Base-by-base conservation (phyloP, 2,329 filamentous ascomycete species). In the Pezicula rhizophila region DNA sequence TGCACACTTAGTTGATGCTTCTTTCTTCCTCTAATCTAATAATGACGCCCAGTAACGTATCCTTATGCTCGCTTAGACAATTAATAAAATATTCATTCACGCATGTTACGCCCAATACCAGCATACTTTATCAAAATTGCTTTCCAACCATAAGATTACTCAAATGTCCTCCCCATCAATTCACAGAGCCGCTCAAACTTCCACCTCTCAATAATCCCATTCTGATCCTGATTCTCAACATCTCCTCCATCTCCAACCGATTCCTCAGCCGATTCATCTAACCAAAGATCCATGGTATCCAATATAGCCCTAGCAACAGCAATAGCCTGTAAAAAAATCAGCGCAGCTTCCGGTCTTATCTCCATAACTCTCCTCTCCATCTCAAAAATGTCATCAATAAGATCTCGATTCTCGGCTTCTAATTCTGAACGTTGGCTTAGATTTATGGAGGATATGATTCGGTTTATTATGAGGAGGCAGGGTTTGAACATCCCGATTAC, bases 351-450 rank as follows among this genome's bases (percentile, higher is more conserved):
- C 14, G 20, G 26, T 25, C 51, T 47, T 12, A 44, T 28, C 52
- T 46, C 20, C 31, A 42, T 20, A 48, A 62, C 53, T 54, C 56
- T 25, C 46, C 46, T 15, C 38, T 66, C 60, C 28, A 68, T 39
- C 2, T 61, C 58, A 5, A 64, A n/a, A 33, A 68, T 57, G 20
- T 62, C 46, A n/a, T 49, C 46, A 8, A 59, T 62, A 26, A 65
- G 45, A 2, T 41, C 43, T 39, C 66, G 65, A 6, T 56, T 56
- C 33, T 63, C 57, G 3, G 46, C 45, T 45, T 68, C 66, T 5
- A 67, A n/a, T 12, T 48, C 46, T 11, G 45, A 20, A 17, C 65
- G 49, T 6, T 55, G 52, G 2, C 18, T 35, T 1, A 45, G 20
- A 15, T 49, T 49, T 4, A 64, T 34, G 4, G 54, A 49, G 3